Evolutionary conservation across 176 grass and related monocot genomes (phyloP).

Genomic region (Poa pratensis): DNA sequence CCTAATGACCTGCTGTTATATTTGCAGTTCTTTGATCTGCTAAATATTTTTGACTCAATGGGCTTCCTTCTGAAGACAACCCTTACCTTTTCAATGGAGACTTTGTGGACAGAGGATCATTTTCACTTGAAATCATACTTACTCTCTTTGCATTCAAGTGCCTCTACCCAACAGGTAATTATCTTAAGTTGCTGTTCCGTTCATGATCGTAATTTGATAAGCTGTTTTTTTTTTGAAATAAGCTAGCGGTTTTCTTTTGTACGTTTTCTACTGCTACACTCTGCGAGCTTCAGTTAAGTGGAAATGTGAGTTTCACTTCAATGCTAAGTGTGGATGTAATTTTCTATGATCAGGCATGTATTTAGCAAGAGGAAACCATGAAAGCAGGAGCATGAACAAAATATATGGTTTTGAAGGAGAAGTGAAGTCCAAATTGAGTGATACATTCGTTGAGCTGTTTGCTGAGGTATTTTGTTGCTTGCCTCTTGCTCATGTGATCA

Average conservation of each 20-base stretch:
- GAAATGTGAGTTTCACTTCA: constrained; percentile 6
- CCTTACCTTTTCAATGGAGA: constrained; percentile 98
- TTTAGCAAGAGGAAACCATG: constrained; percentile 91
- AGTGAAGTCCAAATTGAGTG: constrained; percentile 79
- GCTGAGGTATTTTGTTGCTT: constrained; percentile 93
- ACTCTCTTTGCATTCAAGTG: constrained; percentile 94
- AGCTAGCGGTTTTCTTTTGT: neutral
- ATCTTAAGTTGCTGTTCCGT: neutral
- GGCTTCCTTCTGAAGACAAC: constrained; percentile 94
- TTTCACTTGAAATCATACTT: constrained; percentile 96
- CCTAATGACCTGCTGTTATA: neutral
- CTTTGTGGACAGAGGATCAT: constrained; percentile 97
- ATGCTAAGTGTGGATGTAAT: constrained; percentile 27
- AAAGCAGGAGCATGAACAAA: constrained; percentile 99
- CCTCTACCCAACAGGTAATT: constrained; percentile 77
- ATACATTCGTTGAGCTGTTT: constrained; percentile 89
- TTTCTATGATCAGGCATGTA: constrained; percentile 75
- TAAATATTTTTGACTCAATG: constrained; percentile 98
- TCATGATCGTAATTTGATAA: neutral
- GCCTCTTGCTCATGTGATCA: constrained; percentile 93
- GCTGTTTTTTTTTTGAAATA: neutral
- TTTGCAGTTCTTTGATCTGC: constrained; percentile 86
- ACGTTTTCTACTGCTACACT: neutral
- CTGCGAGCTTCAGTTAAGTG: constrained; percentile 16
- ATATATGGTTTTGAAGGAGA: constrained; percentile 99